Evolutionary conservation across 495 filamentous ascomycete genomes (phyloP).

Genomic region (Tetracladium setigerum): DNA sequence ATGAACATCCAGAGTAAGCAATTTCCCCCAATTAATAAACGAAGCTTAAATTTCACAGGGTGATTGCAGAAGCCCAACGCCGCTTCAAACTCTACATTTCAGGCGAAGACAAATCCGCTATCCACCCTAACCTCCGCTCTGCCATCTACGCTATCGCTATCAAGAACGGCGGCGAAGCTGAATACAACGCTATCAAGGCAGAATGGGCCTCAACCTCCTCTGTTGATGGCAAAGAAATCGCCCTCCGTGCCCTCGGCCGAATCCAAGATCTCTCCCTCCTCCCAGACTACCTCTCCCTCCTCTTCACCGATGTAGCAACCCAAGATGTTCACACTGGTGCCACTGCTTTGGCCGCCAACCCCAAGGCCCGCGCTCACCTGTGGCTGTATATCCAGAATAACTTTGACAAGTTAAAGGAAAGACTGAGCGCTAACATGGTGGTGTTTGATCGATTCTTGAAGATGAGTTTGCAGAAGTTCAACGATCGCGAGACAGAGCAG

Average conservation of each 20-base stretch:
- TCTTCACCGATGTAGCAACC: conserved; percentile 65
- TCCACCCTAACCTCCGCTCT: conserved; percentile 65
- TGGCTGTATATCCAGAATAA: conserved; percentile 77
- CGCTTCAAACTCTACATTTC: conserved; percentile 69
- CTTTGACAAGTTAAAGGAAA: conserved; percentile 60
- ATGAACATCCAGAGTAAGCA: conserved; percentile 13
- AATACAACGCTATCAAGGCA: conserved; percentile 63
- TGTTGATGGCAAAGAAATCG: conserved; percentile 84
- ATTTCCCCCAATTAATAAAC: no score
- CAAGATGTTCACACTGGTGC: conserved; percentile 84
- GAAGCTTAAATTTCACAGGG: conserved; percentile 37
- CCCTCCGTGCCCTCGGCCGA: conserved; percentile 67
- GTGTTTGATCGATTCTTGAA: conserved; percentile 83
- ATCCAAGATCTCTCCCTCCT: conserved; percentile 53
- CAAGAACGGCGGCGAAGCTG: conserved; percentile 52
- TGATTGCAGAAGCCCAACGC: conserved; percentile 53
- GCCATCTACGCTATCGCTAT: conserved; percentile 77
- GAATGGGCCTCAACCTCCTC: conserved; percentile 76
- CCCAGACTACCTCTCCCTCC: conserved; percentile 68
- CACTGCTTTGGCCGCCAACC: conserved; percentile 62
- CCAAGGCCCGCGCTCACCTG: conserved; percentile 55
- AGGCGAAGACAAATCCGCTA: conserved; percentile 52
- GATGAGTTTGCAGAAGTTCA: conserved; percentile 67
- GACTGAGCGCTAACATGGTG: conserved; percentile 72
- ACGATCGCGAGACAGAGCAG: conserved; percentile 54